Evolutionary conservation across 768 basidiomycete species (phyloP).

Genomic region (Mycena latifolia): DNA sequence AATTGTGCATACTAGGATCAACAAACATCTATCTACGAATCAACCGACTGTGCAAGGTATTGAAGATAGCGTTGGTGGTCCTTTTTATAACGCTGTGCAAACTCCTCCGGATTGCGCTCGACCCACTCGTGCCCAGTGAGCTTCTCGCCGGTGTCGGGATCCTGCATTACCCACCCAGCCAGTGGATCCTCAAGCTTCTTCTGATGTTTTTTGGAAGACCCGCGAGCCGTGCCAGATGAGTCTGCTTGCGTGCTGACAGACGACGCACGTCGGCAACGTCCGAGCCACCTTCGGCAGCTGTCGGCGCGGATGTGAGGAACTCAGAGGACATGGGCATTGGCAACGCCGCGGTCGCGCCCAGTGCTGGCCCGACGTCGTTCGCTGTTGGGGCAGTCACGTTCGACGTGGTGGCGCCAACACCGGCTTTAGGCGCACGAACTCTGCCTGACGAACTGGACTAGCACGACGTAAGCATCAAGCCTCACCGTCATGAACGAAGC

Average conservation of each 20-base stretch:
- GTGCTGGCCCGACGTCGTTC: too few species aligned
- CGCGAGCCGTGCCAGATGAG: too few species aligned
- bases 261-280: too few species aligned
- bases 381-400: too few species aligned
- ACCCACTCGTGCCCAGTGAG: slow-evolving; percentile 15
- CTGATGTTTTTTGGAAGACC: neutral
- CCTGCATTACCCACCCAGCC: slow-evolving; percentile 4
- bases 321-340: neutral
- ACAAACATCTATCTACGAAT: neutral
- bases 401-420: neutral
- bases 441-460: slow-evolving; percentile 4
- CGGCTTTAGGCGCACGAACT: neutral
- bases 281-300: too few species aligned
- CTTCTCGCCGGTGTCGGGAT: slow-evolving; percentile 10
- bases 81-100: slow-evolving; percentile 8
- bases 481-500: neutral
- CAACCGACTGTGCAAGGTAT: neutral
- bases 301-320: too few species aligned
- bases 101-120: neutral
- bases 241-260: too few species aligned
- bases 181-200: slow-evolving; percentile 10
- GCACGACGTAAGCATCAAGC: neutral
- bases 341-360: too few species aligned
- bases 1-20: too few species aligned
- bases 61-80: slow-evolving; percentile 1